Base-by-base conservation (phyloP, 345 rosid genomes). In the Lepidium africanum region DNA sequence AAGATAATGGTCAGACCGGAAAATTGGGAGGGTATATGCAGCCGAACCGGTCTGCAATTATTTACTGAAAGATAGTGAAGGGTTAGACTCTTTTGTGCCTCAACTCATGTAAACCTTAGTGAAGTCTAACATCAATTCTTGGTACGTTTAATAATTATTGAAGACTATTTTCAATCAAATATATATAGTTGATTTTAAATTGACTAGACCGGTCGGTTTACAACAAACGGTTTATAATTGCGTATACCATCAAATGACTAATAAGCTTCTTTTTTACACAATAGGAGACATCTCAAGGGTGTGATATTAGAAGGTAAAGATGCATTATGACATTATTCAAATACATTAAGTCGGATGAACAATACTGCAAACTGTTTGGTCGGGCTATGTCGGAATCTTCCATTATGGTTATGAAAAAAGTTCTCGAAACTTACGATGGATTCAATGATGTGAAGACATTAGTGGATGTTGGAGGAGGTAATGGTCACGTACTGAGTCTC, bases 241-340 rank as follows among this genome's bases (percentile, higher is more conserved):
- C 33, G 5, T 30, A 1, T 6, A 30, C 2, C 33, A 30, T 1
- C 33, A 30, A 30, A 30, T 5, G 33, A 30, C 33, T 30, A 30
- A 30, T 30, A 30, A 30, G 33, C 6, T 27, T 25, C 27, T 25
- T 27, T 27, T 27, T 4, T 27, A 0, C 0, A 27, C 32, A 27
- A 53, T 53, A 32, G 41, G 87, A 63, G 36, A 5, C 32, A 76
- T 32, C 46, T 81, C 69, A 80, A 81, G 54, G 86, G 81, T 3
- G 76, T 83, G 72, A 15, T 51, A 65, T 15, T 65, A 40, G 23
- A 51, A 25, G 59, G 70, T 25, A 15, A 2, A 14, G 40, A 75
- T 71, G 81, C 83, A 56, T 86, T 86, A 79, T 64, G 84, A 45
- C 67, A 19, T 6, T 71, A 10, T 84, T 81, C 43, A 82, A 83